Percentiles rank a stretch among this genome's conserved stretches.
Conservation (phyloP, 1,139 yeast species). For the Pichia sp. region DNA sequence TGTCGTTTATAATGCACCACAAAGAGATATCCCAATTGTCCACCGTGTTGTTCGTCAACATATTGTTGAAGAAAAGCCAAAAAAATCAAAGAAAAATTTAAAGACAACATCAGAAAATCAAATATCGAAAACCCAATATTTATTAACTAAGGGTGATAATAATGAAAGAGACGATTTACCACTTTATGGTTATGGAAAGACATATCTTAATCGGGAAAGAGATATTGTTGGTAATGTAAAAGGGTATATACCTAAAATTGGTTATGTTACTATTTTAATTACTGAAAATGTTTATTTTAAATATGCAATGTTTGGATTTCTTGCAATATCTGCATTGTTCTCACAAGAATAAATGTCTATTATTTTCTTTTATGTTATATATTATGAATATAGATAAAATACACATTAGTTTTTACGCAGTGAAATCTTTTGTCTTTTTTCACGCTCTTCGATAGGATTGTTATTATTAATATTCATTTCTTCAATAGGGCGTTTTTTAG, state of each 20-base stretch:
- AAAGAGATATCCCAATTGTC: slow-evolving; percentile 85
- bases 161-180: slow-evolving; percentile 88
- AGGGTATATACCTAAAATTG: slow-evolving; percentile 86
- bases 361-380: not conserved
- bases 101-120: slow-evolving; percentile 12
- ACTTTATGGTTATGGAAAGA: slow-evolving; percentile 70
- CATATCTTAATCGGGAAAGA: slow-evolving; percentile 63
- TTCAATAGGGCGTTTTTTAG: slow-evolving; percentile 23
- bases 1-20: slow-evolving; percentile 86
- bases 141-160: slow-evolving; percentile 94
- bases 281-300: slow-evolving; percentile 84
- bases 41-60: slow-evolving; percentile 91
- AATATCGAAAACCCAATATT: slow-evolving; percentile 44
- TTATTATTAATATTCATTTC: slow-evolving; percentile 25
- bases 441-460: too few species aligned
- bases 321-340: slow-evolving; percentile 54
- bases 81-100: slow-evolving; percentile 12
- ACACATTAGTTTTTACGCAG: slow-evolving; percentile 11
- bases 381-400: too few species aligned
- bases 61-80: slow-evolving; percentile 21
- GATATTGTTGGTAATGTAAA: slow-evolving; percentile 89
- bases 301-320: slow-evolving; percentile 59
- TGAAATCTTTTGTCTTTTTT: slow-evolving; percentile 13
- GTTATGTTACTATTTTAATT: slow-evolving; percentile 84
- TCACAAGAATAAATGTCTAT: slow-evolving; percentile 36